phyloP scores from a whole-genome alignment of 345 rosid genomes.

The Ceriops decandra region DNA sequence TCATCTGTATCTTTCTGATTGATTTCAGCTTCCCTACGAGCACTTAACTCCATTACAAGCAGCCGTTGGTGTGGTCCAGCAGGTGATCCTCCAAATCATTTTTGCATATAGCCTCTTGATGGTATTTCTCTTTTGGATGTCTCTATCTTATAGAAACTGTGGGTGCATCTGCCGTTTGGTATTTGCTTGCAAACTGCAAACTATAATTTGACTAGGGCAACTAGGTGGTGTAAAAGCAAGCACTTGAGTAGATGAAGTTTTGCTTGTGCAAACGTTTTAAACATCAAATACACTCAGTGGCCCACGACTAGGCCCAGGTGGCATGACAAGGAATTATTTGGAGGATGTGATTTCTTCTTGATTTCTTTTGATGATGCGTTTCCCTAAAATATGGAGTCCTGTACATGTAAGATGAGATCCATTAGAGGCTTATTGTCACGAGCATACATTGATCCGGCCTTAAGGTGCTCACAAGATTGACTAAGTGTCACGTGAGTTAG shows the following conservation, averaged over 20 bases:
- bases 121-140: background rate
- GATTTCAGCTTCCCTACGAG: constrained; percentile 53
- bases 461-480: no score
- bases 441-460: no score
- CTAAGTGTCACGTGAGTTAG: no score
- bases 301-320: no score
- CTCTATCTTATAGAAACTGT: background rate
- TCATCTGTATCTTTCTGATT: constrained; percentile 12
- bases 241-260: background rate
- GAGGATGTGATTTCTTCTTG: no score
- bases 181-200: background rate
- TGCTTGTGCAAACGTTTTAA: background rate
- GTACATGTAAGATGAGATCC: no score
- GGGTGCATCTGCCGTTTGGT: background rate
- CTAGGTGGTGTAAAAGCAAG: background rate
- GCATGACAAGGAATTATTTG: no score
- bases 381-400: no score
- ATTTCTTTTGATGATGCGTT: no score
- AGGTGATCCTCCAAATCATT: constrained; percentile 34
- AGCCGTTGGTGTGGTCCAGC: constrained; percentile 59
- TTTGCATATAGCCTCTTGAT: background rate
- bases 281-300: background rate
- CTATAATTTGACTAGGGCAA: background rate
- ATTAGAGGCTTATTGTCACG: no score
- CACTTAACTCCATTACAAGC: constrained; percentile 62